Base-by-base conservation (phyloP, 2,329 filamentous ascomycete genomes). In the Madurella mycetomatis region DNA sequence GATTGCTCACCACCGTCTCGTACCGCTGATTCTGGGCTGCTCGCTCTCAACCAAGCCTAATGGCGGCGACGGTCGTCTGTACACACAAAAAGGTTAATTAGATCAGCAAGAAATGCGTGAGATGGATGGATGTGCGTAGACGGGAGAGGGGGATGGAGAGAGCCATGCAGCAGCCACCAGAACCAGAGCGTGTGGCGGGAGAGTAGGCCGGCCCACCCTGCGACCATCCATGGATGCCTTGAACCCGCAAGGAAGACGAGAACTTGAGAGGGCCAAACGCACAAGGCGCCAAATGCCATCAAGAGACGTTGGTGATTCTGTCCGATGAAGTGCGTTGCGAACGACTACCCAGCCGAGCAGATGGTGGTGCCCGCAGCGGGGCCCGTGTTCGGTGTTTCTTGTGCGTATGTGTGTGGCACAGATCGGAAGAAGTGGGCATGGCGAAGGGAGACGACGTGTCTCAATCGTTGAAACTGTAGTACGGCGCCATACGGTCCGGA, bases 31-130 rank as follows among this genome's bases (percentile, higher is more conserved):
- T 25, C 25, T 7, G 4, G 25, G 25, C 25, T 25, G 25, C 4
- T 7, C 25, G 4, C 25, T 25, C 18, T 13, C 42, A 4, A 9
- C 19, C 5, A 39, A 25, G 7, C 7, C 46, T 45, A 57, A 30
- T 54, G 41, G 49, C 51, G 55, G 45, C 56, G 56, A 44, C 54
- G 56, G 39, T 56, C 54, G 49, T 56, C 56, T 59, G 51, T 54
- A 5, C 45, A 54, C 45, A 19, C 16, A 51, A 49, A 17, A 37
- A 49, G 43, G 44, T 51, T 54, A 49, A 57, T 54, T 45, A 56
- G 50, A 32, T 25, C 12, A 41, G 41, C 32, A 5, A 31, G 37
- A 16, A 49, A 49, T 42, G 47, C 12, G 41, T 39, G 16, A 9
- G 34, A 37, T 25, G 34, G 48, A 32, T n/a, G 11, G 30, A n/a